A percentile compares a stretch with the other conserved stretches of the same genome.
phyloP scores from a whole-genome alignment of 768 basidiomycete species.

The Amanita pallidorosea region DNA sequence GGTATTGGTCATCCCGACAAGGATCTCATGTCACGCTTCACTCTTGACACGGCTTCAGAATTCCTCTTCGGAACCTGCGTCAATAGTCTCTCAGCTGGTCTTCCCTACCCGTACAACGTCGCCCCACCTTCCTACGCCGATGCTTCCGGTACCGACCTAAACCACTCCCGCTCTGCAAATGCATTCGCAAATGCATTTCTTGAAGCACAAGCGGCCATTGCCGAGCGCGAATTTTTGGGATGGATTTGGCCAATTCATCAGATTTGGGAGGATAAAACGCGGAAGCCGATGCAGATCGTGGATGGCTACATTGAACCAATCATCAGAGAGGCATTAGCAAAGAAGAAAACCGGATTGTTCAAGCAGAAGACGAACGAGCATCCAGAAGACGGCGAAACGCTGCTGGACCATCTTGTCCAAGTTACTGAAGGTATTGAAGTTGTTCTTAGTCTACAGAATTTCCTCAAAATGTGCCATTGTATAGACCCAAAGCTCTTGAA shows the following conservation, averaged over 20 bases:
- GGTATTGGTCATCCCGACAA: conserved; percentile 8
- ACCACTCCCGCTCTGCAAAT: conserved; percentile 19
- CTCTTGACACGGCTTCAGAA: conserved; percentile 56
- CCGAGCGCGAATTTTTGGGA: conserved; percentile 30
- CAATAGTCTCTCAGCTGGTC: conserved; percentile 35
- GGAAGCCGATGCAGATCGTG: conserved; percentile 39
- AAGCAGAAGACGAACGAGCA: conserved; percentile 19
- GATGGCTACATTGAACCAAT: conserved; percentile 43
- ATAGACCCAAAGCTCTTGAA: conserved; percentile 34
- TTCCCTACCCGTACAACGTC: conserved; percentile 42
- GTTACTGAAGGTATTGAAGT: conserved; percentile 35
- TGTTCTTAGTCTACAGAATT: not conserved
- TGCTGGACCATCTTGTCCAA: conserved; percentile 46
- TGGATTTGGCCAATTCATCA: conserved; percentile 47
- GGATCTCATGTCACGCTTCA: conserved; percentile 53
- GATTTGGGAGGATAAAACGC: conserved; percentile 32
- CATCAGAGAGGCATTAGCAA: conserved; percentile 36
- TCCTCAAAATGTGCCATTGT: not conserved
- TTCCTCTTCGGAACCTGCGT: conserved; percentile 56
- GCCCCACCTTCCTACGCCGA: not conserved
- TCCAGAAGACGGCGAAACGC: conserved; percentile 30
- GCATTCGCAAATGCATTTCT: conserved; percentile 38
- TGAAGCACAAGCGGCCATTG: conserved; percentile 32
- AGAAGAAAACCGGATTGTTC: conserved; percentile 16
- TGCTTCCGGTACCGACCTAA: not conserved